Evolutionary conservation across 2,329 filamentous ascomycete genomes (phyloP).

Genomic region (Penicillium capsulatum): DNA sequence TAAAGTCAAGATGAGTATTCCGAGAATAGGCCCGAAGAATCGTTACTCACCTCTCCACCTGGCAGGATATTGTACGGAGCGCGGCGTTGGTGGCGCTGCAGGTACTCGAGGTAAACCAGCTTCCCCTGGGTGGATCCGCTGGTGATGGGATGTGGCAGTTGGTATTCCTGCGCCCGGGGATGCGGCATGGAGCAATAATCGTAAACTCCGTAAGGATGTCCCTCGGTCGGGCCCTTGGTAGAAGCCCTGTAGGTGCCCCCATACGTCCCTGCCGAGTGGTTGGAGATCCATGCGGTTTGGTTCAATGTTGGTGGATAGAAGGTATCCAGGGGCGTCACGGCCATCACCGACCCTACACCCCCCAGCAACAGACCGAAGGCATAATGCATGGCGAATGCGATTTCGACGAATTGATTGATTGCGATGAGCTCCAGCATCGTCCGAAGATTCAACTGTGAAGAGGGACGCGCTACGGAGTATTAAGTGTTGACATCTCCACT

Average conservation of each 20-base stretch:
- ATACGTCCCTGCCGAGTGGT: conserved; percentile 35
- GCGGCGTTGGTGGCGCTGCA: conserved; percentile 39
- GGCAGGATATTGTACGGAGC: conserved; percentile 41
- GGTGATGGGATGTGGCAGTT: conserved; percentile 26
- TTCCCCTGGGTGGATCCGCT: conserved; percentile 27
- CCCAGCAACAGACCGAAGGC: conserved; percentile 7
- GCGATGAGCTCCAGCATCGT: neutral
- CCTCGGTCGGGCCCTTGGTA: conserved; percentile 18
- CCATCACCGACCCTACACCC: conserved; percentile 6
- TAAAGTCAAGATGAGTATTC: conserved; percentile 8
- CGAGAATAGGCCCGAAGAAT: neutral
- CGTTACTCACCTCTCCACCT: conserved; percentile 32
- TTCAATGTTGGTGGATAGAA: conserved; percentile 39
- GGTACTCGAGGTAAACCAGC: conserved; percentile 38
- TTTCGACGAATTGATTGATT: neutral
- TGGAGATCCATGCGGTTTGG: conserved; percentile 35
- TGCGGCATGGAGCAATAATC: conserved; percentile 42
- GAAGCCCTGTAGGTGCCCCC: conserved; percentile 36
- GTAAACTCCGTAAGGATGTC: conserved; percentile 30
- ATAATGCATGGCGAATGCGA: conserved; percentile 8
- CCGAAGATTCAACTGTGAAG: too few species aligned
- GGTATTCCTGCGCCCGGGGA: conserved; percentile 32
- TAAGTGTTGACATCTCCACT: too few species aligned
- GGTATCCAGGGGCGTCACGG: conserved; percentile 16
- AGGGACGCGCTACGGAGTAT: too few species aligned